These are phyloP conservation scores for Histomonas meleagridis DNA, from an alignment of 208 protist species.

Conservation along the genomic window DNA sequence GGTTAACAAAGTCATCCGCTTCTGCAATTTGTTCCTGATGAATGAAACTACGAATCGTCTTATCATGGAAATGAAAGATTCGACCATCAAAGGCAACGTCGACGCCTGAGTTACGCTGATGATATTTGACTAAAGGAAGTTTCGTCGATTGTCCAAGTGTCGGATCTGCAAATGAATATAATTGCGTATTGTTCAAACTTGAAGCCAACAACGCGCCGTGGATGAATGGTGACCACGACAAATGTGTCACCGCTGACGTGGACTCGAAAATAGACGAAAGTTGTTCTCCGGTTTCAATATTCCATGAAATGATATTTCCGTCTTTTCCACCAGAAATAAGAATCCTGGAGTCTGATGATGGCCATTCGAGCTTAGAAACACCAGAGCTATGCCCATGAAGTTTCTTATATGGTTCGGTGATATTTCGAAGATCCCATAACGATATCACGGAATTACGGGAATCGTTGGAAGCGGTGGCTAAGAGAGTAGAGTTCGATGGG, in stretches of 20 bases:
- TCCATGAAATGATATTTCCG: background rate
- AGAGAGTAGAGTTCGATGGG: background rate
- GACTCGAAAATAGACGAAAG: background rate
- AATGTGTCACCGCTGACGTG: background rate
- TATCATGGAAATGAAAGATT: background rate
- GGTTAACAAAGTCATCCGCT: background rate
- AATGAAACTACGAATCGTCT: background rate
- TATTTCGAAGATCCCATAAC: background rate
- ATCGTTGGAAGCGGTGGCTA: background rate
- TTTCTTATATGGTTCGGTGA: background rate
- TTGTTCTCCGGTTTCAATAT: background rate
- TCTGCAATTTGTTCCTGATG: slow-evolving; percentile 27
- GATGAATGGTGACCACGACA: background rate
- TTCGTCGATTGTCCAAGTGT: background rate
- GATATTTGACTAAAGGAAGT: background rate
- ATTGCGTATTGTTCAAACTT: background rate
- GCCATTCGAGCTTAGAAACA: background rate
- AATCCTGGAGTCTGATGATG: background rate
- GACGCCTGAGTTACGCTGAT: background rate
- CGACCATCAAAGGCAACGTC: slow-evolving; percentile 1
- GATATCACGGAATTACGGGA: background rate
- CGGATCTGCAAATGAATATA: slow-evolving; percentile 9
- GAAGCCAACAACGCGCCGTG: background rate
- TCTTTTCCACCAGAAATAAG: background rate
- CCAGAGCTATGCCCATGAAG: background rate